Base-by-base conservation (phyloP, 352 stramenopile genomes). In the Pythium guiyangense region DNA sequence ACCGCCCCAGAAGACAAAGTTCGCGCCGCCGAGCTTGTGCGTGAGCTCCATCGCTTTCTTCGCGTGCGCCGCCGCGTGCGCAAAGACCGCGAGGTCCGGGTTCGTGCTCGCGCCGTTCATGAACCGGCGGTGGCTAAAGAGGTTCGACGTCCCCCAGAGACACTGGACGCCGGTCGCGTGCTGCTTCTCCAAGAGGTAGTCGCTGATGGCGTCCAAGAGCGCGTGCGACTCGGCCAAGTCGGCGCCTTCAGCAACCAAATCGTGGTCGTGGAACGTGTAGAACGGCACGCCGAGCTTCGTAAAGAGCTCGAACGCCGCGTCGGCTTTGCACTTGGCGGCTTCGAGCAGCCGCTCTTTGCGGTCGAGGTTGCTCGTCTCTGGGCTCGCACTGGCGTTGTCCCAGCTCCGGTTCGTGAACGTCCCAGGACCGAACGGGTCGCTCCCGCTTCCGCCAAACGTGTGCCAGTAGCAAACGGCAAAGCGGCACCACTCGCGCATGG, bases 1-100 rank as follows among this genome's bases (percentile, higher is more conserved):
- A 17, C 87, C 87, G 51, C 82, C 85, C 87, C 85, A 96, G 67
- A 95, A 95, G 11, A 96, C 87, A 62, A 89, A 87, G 70, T 92
- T 91, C 57, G 83, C 64, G 25, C 84, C 87, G 40, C 83, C 83
- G n/a, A 96, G 71, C 60, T 88, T 86, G 52, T 86, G 61, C 40
- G 78, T 93, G 29, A 93, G 74, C 50, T 94, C 84, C 69, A 96
- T 90, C 8, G 84, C 74, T 50, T 92, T 92, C 73, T 95, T 92
- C 54, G 93, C 86, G 50, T 92, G 78, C 17, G 77, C 76, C 4
- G 78, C 82, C 2, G 84, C 86, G 54, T 82, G 78, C 51, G 78
- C 81, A 54, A 88, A 92, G 37, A 93, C 84, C 46, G 82, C 70
- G n/a, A 88, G 60, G 62, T 94, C 80, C 17, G 86, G 87, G 73